Percentiles rank a stretch among this genome's conserved stretches.
Conservation (phyloP, 371 early-diverging fungal genomes). For the Homolaphlyctis polyrhiza region DNA sequence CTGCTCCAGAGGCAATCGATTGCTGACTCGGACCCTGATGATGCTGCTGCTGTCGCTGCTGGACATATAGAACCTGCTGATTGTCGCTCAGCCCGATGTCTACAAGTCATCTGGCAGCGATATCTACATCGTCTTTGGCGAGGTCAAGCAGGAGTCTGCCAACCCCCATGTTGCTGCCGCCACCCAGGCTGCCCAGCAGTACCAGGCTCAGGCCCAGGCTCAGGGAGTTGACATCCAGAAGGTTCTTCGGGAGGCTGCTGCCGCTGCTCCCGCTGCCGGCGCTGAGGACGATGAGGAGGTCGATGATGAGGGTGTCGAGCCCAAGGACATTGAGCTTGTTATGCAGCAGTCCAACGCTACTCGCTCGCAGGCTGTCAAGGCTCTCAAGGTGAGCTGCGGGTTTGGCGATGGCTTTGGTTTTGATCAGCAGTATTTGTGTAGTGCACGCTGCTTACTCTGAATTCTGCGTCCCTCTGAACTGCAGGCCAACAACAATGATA, state of each 20-base stretch:
- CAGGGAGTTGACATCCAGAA: constrained; percentile 38
- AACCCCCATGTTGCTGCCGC: constrained; percentile 69
- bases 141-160: constrained; percentile 82
- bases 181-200: constrained; percentile 22
- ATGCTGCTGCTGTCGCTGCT: neutral
- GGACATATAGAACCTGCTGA: constrained; percentile 64
- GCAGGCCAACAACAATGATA: constrained; percentile 73
- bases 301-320: constrained; percentile 73
- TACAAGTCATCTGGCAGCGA: constrained; percentile 85
- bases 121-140: constrained; percentile 96
- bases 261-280: constrained; percentile 31
- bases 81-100: constrained; percentile 86
- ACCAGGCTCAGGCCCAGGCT: constrained; percentile 21
- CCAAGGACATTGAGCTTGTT: constrained; percentile 91
- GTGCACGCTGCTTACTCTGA: neutral
- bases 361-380: constrained; percentile 88
- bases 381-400: constrained; percentile 33
- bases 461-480: neutral
- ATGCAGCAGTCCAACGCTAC: constrained; percentile 84
- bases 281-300: constrained; percentile 53
- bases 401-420: neutral
- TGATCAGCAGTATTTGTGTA: neutral
- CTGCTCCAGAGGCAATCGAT: too few relatives aligned
- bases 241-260: constrained; percentile 44
- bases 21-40: neutral